Evolutionary conservation across 345 rosid species (phyloP).

Genomic region (Heritiera fomes): DNA sequence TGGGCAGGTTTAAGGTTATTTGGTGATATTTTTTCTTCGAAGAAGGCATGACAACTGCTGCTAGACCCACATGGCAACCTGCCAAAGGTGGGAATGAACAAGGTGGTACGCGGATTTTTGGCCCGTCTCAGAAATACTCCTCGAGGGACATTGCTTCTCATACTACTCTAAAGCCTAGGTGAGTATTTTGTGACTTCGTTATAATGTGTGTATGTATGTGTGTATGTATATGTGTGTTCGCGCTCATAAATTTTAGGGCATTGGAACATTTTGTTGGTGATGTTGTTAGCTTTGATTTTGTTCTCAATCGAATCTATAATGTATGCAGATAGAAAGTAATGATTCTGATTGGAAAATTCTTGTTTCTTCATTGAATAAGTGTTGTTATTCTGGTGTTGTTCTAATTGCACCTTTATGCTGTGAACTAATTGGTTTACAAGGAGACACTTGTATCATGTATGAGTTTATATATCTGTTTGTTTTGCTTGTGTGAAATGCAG

Average conservation of each 20-base stretch:
- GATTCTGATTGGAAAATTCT: neutral
- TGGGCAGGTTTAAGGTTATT: neutral
- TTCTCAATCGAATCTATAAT: neutral
- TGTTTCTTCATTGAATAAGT: neutral
- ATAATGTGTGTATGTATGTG: neutral
- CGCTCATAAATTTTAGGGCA: no score
- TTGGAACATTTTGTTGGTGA: neutral
- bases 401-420: neutral
- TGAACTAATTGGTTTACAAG: neutral
- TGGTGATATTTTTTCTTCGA: neutral
- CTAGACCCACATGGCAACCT: slow-evolving; percentile 98
- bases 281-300: neutral
- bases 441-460: neutral
- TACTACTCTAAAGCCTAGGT: slow-evolving; percentile 87
- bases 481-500: slow-evolving; percentile 37
- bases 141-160: slow-evolving; percentile 95
- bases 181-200: neutral
- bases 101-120: slow-evolving; percentile 94
- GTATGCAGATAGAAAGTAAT: neutral
- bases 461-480: slow-evolving; percentile 11
- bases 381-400: neutral
- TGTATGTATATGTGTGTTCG: neutral
- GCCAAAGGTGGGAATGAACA: slow-evolving; percentile 99
- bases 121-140: slow-evolving; percentile 97
- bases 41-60: slow-evolving; percentile 83